Evolutionary conservation across 2,329 filamentous ascomycete genomes (phyloP).

Genomic region (Cercospora citrullina): DNA sequence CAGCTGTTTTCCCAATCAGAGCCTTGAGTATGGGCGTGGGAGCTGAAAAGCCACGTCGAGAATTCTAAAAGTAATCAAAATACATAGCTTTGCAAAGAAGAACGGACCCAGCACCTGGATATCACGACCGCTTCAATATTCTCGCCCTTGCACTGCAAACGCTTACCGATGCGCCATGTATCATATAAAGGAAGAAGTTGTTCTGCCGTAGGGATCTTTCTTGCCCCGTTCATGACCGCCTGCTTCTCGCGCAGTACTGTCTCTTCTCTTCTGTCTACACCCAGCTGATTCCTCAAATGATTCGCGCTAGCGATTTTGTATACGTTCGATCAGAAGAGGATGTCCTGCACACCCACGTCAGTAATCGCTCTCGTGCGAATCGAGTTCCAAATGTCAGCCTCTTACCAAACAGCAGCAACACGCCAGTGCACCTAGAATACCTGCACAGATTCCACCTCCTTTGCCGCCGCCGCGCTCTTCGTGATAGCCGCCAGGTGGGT

Average conservation of each 20-base stretch:
- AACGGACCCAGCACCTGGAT: neutral
- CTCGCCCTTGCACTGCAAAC: neutral
- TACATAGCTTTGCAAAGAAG: neutral
- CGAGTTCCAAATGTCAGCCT: neutral
- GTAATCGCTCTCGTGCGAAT: neutral
- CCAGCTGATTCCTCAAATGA: neutral
- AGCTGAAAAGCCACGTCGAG: too few relatives aligned
- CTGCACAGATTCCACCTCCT: slow-evolving; percentile 43
- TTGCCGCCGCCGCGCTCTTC: slow-evolving; percentile 37
- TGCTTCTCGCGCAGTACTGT: neutral
- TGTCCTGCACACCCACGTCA: neutral
- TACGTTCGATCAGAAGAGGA: neutral
- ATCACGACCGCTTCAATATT: neutral
- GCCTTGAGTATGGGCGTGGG: too few relatives aligned
- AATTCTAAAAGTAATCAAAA: neutral
- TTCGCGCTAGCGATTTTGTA: neutral
- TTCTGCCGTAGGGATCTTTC: neutral
- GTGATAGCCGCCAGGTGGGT: slow-evolving; percentile 27
- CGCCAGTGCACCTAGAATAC: slow-evolving; percentile 35
- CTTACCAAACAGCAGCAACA: slow-evolving; percentile 52
- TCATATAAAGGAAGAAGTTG: neutral
- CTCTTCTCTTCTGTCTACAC: neutral
- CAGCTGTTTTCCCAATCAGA: too few relatives aligned
- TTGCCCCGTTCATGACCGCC: neutral
- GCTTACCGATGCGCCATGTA: neutral